A percentile compares a stretch with the other conserved stretches of the same genome.
Conservation (phyloP, 2,329 filamentous ascomycete species). For the Rhynchosporium agropyri region DNA sequence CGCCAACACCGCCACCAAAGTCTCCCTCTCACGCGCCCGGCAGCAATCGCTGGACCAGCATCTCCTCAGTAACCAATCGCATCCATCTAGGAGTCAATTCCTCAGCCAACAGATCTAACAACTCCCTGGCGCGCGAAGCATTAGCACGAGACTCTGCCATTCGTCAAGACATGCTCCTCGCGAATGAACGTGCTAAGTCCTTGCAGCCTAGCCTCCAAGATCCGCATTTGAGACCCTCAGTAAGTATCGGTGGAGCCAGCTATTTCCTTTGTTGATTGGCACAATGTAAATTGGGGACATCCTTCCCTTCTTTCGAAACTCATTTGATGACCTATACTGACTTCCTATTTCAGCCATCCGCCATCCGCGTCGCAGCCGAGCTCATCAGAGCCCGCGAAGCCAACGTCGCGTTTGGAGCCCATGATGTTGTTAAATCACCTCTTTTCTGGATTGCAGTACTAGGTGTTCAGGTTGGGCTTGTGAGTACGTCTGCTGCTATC, state of each 20-base stretch:
- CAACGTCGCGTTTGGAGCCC: not conserved
- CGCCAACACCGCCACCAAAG: conserved; percentile 11
- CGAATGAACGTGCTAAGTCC: not conserved
- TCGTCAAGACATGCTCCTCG: conserved; percentile 11
- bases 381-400: conserved; percentile 9
- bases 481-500: conserved; percentile 9
- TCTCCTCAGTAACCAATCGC: not conserved
- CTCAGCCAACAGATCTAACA: not conserved
- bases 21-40: conserved; percentile 1
- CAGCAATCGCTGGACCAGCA: conserved; percentile 3
- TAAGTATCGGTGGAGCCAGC: too few species aligned
- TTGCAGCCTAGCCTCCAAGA: not conserved
- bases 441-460: conserved; percentile 16
- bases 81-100: not conserved
- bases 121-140: conserved; percentile 2
- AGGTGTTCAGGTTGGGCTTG: conserved; percentile 2
- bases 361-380: conserved; percentile 14
- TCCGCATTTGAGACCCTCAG: conserved; percentile 9
- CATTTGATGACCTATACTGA: too few species aligned
- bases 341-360: not conserved
- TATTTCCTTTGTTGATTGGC: too few species aligned
- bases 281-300: too few species aligned
- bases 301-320: too few species aligned
- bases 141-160: conserved; percentile 8
- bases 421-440: conserved; percentile 1